These are phyloP conservation scores for Mucor sp. DNA, from an alignment of 371 early-diverging fungal species.

Conservation along the genomic window DNA sequence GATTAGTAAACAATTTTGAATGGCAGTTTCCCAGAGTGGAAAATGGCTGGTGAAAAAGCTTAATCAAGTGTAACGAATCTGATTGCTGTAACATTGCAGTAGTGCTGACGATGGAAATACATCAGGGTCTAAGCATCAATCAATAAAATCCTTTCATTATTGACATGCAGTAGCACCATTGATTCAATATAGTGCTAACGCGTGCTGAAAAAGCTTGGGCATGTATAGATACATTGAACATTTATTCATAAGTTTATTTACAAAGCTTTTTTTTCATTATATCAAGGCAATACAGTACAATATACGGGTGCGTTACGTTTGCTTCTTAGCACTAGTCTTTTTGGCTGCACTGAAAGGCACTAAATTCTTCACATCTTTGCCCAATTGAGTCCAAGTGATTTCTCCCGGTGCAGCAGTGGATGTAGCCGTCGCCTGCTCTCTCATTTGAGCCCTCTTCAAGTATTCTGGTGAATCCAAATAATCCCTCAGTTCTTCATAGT, in stretches of 20 bases:
- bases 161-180: no score
- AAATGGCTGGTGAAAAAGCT: no score
- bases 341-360: slow-evolving; percentile 50
- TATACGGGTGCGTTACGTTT: not conserved
- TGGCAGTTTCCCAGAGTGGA: no score
- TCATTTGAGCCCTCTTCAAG: slow-evolving; percentile 8
- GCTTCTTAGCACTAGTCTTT: not conserved
- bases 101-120: no score
- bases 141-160: no score
- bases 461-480: slow-evolving; percentile 19
- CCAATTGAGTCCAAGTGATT: slow-evolving; percentile 18
- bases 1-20: not conserved
- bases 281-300: not conserved
- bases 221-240: not conserved
- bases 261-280: no score
- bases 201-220: not conserved
- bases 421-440: not conserved
- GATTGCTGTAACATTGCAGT: no score
- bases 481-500: slow-evolving; percentile 29
- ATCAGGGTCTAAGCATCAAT: no score
- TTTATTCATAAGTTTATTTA: no score
- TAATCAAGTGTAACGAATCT: no score
- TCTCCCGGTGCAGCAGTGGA: slow-evolving; percentile 9
- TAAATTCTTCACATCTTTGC: slow-evolving; percentile 3
- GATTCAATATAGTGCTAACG: no score